Base-by-base conservation (phyloP, 2,329 filamentous ascomycete species). In the Penicillium sp. region DNA sequence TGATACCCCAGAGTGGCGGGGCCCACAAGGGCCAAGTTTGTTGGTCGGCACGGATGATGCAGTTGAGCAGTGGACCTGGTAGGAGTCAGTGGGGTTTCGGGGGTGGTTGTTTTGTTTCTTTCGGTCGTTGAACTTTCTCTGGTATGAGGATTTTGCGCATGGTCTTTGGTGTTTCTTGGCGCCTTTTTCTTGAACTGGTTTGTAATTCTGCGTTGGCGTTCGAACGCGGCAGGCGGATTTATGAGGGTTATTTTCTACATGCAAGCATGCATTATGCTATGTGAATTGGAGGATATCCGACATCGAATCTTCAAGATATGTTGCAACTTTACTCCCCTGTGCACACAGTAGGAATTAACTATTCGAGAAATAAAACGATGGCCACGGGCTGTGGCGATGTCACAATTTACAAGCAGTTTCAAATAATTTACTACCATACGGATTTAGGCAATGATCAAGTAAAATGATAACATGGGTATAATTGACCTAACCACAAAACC, bases 1-100 rank as follows among this genome's bases (percentile, higher is more conserved):
- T 7, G 63, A 58, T 35, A 63, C 60, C 1, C 61, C 57, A 15
- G 56, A 49, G 21, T 50, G 37, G 15, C 59, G 66, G 40, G 69
- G 67, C 0, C 65, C 69, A 2, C 71, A 71, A 50, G 68, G 65
- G 0, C 74, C 74, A 3, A 71, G 71, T 51, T 59, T 77, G 54
- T 50, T 77, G 46, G 69, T 76, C 50, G 67, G 69, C 54, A 60
- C 70, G 1, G 64, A 71, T 27, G 62, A 61, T 13, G 63, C 64
- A 3, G 69, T 77, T 29, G 70, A 77, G 51, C 70, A 77, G 57
- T 77, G 75, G 74, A 67, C 58, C n/a, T 75, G 73, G 73, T 74
- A 66, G 48, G 38, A 19, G 15, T 51, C 13, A 3, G n/a, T 12
- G n/a, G 4, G 15, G 23, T 10, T 17, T 12, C 10, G 6, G 35